Base-by-base conservation (phyloP, 2,329 filamentous ascomycete species). In the Ilyonectria robusta region DNA sequence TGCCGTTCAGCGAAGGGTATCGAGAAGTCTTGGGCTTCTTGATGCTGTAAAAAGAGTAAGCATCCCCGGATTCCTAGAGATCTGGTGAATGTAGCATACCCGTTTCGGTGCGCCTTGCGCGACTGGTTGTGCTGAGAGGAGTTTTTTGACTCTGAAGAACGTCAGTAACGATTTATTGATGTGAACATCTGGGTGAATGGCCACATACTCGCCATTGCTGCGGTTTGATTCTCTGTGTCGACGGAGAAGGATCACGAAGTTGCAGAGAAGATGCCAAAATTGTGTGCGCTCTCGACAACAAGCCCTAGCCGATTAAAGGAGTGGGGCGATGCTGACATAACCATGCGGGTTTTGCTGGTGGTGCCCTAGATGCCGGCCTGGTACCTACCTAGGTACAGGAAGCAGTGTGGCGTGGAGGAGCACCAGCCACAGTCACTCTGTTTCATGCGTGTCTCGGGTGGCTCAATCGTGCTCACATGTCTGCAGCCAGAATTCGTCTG, bases 21-120 rank as follows among this genome's bases (percentile, higher is more conserved):
- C 96, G 91, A 87, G 95, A 91, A 83, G 96, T 98, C 92, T 97
- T 98, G 76, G 96, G 96, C 93, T 98, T 98, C 93, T 98, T 98
- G 91, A 99, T 99, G 88, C 95, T 98, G 84, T 48, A 31, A n/a
- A 54, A 35, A 31, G 44, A 40, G 73, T 79, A 47, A 77, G 68
- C 51, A 48, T 65, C 33, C 5, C 9, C 19, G 44, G 48, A 21
- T 44, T 59, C 48, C 33, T 40, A 29, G 21, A n/a, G 21, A 23
- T 33, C 44, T 46, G 9, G 23, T 48, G 44, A 46, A 55, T 54
- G 67, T 53, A 72, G 88, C 92, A 80, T 92, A 98, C 95, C 96
- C 96, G 90, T 99, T 99, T 84, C 93, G 92, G 92, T 99, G 96
- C 88, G 94, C 95, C 93, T 99, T 99, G 89, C 93, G 93, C 85